Base-by-base conservation (phyloP, 129 eudicot species). In the Flaveria bidentis region DNA sequence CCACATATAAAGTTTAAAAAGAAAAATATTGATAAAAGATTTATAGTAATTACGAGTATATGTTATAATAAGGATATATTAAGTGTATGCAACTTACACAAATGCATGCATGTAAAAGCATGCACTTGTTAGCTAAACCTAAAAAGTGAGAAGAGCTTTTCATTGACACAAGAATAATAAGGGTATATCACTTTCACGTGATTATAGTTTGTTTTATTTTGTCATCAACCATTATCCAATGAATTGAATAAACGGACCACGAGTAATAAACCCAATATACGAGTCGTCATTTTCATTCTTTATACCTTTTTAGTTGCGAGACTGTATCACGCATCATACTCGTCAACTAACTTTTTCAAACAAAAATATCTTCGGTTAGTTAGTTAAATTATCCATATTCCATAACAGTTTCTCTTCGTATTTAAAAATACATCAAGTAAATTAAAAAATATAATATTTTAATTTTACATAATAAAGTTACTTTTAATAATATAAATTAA, bases 131-230 rank as follows among this genome's bases (percentile, higher is more conserved):
- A 61, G 28, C 26, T 25, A 61, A 61, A 51, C 67, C 55, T 17
- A 50, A 72, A 79, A 63, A 64, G 78, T 72, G 67, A 65, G 55
- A 51, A 72, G 16, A 23, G 13, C 64, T 30, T 69, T 53, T 55
- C 39, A 61, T 78, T 41, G 68, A 80, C 83, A 80, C 83, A 64
- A 42, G 83, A 80, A 73, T 73, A 50, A 66, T 74, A 65, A 64
- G 42, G 66, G 41, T 14, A 72, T 41, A 41, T 80, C 58, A 73
- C 79, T 80, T 80, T 80, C 83, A 80, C 83, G 83, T 80, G 83
- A 80, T 49, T 61, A 18, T 53, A 65, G 18, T 11, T 15, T 64
- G 74, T 73, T 72, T 52, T 33, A 72, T 51, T 50, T 71, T 57
- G 75, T 68, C 60, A 41, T 58, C 36, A 23, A 58, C 65, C 18